These are phyloP conservation scores for Capronia coronata DNA, from an alignment of 2,329 filamentous ascomycete genomes.

Conservation along the genomic window DNA sequence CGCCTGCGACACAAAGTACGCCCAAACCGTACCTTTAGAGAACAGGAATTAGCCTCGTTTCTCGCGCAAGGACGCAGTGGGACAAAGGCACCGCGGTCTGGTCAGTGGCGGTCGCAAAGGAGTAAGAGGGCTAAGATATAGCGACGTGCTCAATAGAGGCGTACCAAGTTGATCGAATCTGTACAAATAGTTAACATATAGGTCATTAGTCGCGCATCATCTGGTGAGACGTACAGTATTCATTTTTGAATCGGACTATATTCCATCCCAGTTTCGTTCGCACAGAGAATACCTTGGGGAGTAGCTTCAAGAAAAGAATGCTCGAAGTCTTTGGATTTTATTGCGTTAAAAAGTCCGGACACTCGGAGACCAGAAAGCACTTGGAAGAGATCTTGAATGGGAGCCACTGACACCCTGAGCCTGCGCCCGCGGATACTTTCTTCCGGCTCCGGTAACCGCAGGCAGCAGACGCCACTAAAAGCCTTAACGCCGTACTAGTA, in stretches of 20 bases:
- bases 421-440: neutral
- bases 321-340: neutral
- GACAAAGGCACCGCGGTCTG: neutral
- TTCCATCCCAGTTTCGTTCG: neutral
- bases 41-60: neutral
- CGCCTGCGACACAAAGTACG: slow-evolving; percentile 78
- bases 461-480: neutral
- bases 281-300: neutral
- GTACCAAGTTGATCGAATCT: slow-evolving; percentile 56
- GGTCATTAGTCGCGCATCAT: neutral
- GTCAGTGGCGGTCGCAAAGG: neutral
- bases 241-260: slow-evolving; percentile 34
- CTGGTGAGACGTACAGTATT: slow-evolving; percentile 45
- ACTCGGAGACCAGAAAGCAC: neutral
- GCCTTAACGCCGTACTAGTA: too few relatives aligned
- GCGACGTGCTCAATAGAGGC: slow-evolving; percentile 22
- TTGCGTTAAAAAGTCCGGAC: too few relatives aligned
- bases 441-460: neutral
- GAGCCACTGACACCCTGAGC: neutral
- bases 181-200: slow-evolving; percentile 15
- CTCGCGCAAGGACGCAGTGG: neutral
- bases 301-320: neutral
- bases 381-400: too few relatives aligned
- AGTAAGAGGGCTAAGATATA: neutral
- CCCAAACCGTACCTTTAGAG: slow-evolving; percentile 77